These are phyloP conservation scores for Antrodiella citrinella DNA, from an alignment of 768 basidiomycete genomes.

Conservation along the genomic window DNA sequence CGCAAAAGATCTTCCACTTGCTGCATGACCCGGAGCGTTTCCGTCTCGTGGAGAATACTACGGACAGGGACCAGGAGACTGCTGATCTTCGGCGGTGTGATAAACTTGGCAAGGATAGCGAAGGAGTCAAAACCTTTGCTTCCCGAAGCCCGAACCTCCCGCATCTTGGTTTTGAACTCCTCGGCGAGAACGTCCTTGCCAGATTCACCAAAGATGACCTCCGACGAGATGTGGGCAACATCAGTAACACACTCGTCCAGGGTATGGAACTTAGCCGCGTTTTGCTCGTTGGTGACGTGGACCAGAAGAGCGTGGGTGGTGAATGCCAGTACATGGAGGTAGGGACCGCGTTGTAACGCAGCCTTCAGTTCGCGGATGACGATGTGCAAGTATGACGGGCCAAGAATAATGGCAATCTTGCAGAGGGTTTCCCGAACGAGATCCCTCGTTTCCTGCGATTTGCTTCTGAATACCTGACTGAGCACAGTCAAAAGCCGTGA, in stretches of 20 bases:
- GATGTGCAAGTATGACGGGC: conserved; percentile 63
- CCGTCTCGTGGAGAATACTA: conserved; percentile 80
- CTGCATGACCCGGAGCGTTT: conserved; percentile 68
- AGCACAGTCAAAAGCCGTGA: conserved; percentile 73
- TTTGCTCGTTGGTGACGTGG: conserved; percentile 63
- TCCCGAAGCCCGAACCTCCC: conserved; percentile 78
- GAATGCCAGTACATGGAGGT: conserved; percentile 87
- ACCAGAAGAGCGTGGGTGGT: conserved; percentile 74
- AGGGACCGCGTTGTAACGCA: conserved; percentile 85
- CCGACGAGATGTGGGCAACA: conserved; percentile 72
- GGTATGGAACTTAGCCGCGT: conserved; percentile 43
- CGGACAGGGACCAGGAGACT: conserved; percentile 71
- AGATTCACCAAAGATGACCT: conserved; percentile 92
- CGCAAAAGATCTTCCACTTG: conserved; percentile 85
- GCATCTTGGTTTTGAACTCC: conserved; percentile 91
- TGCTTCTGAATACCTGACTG: conserved; percentile 86
- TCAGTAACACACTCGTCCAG: conserved; percentile 77
- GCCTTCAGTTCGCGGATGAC: conserved; percentile 76
- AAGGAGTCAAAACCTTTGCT: conserved; percentile 86
- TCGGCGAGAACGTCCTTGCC: conserved; percentile 82
- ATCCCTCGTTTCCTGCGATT: conserved; percentile 88
- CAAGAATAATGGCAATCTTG: conserved; percentile 67
- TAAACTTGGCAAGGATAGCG: conserved; percentile 65
- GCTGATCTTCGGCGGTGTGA: conserved; percentile 72
- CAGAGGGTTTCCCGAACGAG: conserved; percentile 75